Percentiles rank a stretch among this genome's conserved stretches.
Evolutionary conservation across 163 green algal genomes (phyloP).

Genomic region (Scenedesmus sp.): DNA sequence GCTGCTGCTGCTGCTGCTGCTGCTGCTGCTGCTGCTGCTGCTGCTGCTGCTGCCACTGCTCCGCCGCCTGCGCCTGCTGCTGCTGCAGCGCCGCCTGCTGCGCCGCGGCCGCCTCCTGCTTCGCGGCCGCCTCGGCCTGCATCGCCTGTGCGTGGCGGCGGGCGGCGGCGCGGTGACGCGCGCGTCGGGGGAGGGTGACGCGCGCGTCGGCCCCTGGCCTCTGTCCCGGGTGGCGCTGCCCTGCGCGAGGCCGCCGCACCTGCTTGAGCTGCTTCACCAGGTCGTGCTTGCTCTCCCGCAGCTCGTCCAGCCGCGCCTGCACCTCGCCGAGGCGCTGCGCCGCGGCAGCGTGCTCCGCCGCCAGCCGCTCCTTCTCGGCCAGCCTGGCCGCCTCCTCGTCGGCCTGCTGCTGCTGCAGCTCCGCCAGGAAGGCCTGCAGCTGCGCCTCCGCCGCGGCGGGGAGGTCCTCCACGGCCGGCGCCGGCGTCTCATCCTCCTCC

Average conservation of each 20-base stretch:
- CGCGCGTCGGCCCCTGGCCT: no score
- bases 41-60: conserved; percentile 15
- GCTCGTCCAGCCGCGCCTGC: conserved; percentile 27
- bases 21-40: conserved; percentile 19
- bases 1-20: neutral
- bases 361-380: conserved; percentile 4
- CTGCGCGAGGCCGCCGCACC: no score
- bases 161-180: no score
- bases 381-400: conserved; percentile 5
- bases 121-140: conserved; percentile 8
- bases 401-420: conserved; percentile 18
- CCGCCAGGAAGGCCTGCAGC: neutral
- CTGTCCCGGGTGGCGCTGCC: no score
- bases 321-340: conserved; percentile 5
- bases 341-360: conserved; percentile 3
- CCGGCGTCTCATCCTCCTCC: neutral
- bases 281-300: conserved; percentile 31
- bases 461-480: no score
- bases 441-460: conserved; percentile 7
- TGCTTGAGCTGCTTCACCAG: conserved; percentile 42
- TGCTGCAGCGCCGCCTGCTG: conserved; percentile 31
- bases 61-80: conserved; percentile 6
- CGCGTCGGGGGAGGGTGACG: no score
- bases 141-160: conserved; percentile 5
- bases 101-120: neutral